phyloP scores from a whole-genome alignment of 768 basidiomycete species.

The Daedaleopsis nitida region DNA sequence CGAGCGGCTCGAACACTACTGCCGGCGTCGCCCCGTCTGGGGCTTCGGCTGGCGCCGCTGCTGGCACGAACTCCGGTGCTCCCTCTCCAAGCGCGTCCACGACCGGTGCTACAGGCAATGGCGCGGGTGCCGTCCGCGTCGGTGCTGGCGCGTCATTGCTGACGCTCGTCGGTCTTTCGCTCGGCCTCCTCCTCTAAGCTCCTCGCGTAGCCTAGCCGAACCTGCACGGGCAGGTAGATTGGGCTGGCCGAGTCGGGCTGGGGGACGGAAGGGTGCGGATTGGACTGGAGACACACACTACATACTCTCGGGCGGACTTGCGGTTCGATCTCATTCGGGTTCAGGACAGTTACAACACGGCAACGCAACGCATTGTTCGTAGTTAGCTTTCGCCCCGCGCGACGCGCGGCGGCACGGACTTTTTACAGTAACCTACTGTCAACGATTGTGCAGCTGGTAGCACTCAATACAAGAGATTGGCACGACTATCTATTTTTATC shows the following conservation, averaged over 20 bases:
- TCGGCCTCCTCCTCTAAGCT: conserved; percentile 19
- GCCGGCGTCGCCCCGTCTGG: conserved; percentile 28
- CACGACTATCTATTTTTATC: not conserved
- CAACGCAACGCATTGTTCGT: not conserved
- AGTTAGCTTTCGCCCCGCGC: conserved; percentile 4
- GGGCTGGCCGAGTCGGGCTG: conserved; percentile 10
- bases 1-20: conserved; percentile 12
- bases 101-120: not conserved
- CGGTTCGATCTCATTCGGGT: not conserved
- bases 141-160: conserved; percentile 35
- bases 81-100: conserved; percentile 14
- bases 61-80: conserved; percentile 1
- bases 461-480: not conserved
- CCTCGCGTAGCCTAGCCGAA: conserved; percentile 1
- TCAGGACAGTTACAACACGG: conserved; percentile 2
- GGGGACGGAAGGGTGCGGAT: not conserved
- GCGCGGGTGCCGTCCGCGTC: conserved; percentile 24
- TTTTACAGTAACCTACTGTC: conserved; percentile 6
- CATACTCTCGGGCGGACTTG: not conserved
- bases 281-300: no score
- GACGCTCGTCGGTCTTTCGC: conserved; percentile 14
- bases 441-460: not conserved
- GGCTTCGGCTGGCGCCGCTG: conserved; percentile 14
- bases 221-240: conserved; percentile 14
- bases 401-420: conserved; percentile 3